Evolutionary conservation across 768 basidiomycete species (phyloP), one percentile per base, ranked within the genome.

Genomic region (Mycena pura): DNA sequence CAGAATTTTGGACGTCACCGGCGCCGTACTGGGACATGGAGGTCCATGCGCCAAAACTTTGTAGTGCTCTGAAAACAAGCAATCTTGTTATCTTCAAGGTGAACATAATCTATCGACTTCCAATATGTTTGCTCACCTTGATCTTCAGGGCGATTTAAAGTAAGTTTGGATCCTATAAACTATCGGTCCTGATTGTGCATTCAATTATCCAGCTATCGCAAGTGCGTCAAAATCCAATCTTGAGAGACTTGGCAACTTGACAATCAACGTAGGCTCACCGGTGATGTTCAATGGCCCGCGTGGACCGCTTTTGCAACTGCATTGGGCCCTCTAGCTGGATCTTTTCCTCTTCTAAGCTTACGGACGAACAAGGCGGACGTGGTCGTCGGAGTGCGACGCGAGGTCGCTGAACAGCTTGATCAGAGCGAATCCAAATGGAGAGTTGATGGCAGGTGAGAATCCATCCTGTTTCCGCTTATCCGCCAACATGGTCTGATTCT

Each of bases 351-450:
- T 8, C 76, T 98, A 24, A 93, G 92, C 69, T 76, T 98, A 59
- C 84, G 96, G 17, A 99, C 96, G 1, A 93, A 91, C 80, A 99
- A 99, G 74, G 96, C 96, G 0, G 95, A 98, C 70, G 95, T 97
- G 2, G 91, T 89, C 6, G 93, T 93, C 24, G 96, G 94, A 0
- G 80, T 99, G 3, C 76, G 82, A 1, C 80, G 86, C 65, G 89
- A 88, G 0, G 76, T 86, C 1, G 93, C 86, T 1, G 88, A 91
- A 61, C 77, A 80, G 48, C 76, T 96, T 3, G 91, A 95, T 68
- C 73, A 74, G 28, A 82, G 79, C 44, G 88, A 79, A 6, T 84
- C 85, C 69, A 86, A 85, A 59, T 96, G 94, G 95, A 78, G 92
- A 49, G 82, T 88, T 8, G 87, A 86, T 70, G 95, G 95, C 58